phyloP scores from a whole-genome alignment of 345 rosid species.

The Citrus hindsii region DNA sequence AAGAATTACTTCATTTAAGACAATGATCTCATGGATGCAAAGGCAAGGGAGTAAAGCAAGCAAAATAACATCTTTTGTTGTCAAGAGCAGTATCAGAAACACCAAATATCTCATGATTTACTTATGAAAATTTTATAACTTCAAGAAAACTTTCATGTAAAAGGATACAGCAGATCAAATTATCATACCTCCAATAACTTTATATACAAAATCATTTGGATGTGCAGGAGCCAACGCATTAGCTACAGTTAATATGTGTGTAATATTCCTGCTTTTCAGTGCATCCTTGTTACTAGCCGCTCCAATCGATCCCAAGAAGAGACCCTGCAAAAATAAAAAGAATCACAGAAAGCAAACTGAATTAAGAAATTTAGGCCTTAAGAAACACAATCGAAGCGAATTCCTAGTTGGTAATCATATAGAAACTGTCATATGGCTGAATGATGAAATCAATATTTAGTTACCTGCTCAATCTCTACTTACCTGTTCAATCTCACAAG shows the following conservation, averaged over 20 bases:
- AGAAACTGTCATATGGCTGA: not conserved
- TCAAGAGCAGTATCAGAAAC: not conserved
- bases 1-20: not conserved
- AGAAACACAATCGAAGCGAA: not conserved
- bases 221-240: constrained; percentile 46
- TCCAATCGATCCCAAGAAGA: constrained; percentile 55
- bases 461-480: constrained; percentile 45
- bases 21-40: not conserved
- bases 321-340: constrained; percentile 23
- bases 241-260: constrained; percentile 71
- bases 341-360: not conserved
- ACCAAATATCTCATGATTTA: not conserved
- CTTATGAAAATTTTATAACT: not conserved
- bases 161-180: not conserved
- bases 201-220: constrained; percentile 64
- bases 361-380: not conserved
- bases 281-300: constrained; percentile 52
- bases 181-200: constrained; percentile 53
- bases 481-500: constrained; percentile 52
- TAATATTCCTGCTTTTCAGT: constrained; percentile 56
- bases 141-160: not conserved
- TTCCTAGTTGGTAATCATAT: not conserved
- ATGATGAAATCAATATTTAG: not conserved
- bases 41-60: not conserved
- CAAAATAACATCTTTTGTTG: not conserved